Percentiles rank a stretch among this genome's conserved stretches.
These are phyloP conservation scores for Xylariomycetidae sp. DNA, from an alignment of 2,329 filamentous ascomycete genomes.

Conservation along the genomic window DNA sequence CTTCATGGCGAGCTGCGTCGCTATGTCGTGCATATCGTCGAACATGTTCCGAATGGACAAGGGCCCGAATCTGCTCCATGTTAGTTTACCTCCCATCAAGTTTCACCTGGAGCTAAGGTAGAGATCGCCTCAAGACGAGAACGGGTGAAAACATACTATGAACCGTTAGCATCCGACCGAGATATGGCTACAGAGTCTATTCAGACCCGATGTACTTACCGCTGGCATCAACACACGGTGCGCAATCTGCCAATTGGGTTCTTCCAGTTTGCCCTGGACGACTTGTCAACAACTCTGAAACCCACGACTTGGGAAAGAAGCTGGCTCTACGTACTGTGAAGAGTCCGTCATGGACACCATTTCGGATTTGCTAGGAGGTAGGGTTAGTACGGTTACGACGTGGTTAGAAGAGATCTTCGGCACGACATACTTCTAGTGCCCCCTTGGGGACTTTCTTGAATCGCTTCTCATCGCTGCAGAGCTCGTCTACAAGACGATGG, in stretches of 20 bases:
- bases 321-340: conserved; percentile 58
- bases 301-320: background rate
- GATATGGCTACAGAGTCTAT: background rate
- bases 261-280: conserved; percentile 34
- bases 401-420: background rate
- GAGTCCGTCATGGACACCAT: conserved; percentile 57
- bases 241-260: conserved; percentile 54
- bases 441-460: conserved; percentile 53
- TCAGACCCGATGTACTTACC: conserved; percentile 8
- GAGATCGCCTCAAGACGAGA: background rate
- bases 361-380: conserved; percentile 42
- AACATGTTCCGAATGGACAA: conserved; percentile 64
- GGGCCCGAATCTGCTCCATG: conserved; percentile 59
- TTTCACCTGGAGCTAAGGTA: background rate
- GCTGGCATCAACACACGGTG: conserved; percentile 21
- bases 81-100: conserved; percentile 39
- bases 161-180: conserved; percentile 5
- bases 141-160: conserved; percentile 10
- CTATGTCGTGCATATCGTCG: conserved; percentile 62
- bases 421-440: conserved; percentile 34
- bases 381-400: conserved; percentile 1
- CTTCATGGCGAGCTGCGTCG: conserved; percentile 60
- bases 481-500: conserved; percentile 53
- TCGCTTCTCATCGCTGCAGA: conserved; percentile 60
- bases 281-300: conserved; percentile 5